Evolutionary conservation across 805 yeast species (phyloP), one percentile per base, ranked within the genome.

Genomic region (Phaffomyces antillensis): DNA sequence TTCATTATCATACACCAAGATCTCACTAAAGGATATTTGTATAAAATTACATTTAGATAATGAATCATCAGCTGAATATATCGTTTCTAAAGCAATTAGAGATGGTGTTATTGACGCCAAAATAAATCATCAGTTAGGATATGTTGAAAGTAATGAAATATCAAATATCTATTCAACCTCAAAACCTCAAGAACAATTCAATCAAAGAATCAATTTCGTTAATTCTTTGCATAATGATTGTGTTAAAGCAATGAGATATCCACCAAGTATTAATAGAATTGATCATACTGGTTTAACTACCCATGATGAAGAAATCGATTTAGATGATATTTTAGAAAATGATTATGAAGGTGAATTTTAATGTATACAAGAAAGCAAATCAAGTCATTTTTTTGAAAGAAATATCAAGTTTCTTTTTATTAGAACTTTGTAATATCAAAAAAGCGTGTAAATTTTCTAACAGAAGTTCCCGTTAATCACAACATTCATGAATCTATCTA

Each of bases 61-160:
- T 40, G 99, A 93, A 69, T 90, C 93, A 60, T 83, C 91, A 56
- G 96, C 96, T 1, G 99, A 93, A 69, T 93, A 91, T 64, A 89
- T 93, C 64, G 96, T 93, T 20, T 87, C 96, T 34, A 91, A 93
- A 70, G 93, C 97, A 24, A 91, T 93, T 47, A 81, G 96, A 59
- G 99, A 93, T 63, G 96, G 96, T 48, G 98, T 93, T 42, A 87
- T 93, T 61, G 98, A 93, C 59, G 98, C 99, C 4, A 77, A 80
- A 44, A 85, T 93, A 54, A 86, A 93, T 62, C 96, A 90, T 66
- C 87, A 86, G 60, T 73, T 78, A 51, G 97, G 97, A 2, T 90
- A 71, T 63, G 90, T 93, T 85, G 90, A 89, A 67, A 83, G 95
- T 34, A 83, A 80, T 54, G 99, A 93, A 64, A 68, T 87, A 47